Evolutionary conservation across 1,284 basidiomycete species (phyloP), one percentile per base, ranked within the genome.

Genomic region (Cryptococcus maquisensis): DNA sequence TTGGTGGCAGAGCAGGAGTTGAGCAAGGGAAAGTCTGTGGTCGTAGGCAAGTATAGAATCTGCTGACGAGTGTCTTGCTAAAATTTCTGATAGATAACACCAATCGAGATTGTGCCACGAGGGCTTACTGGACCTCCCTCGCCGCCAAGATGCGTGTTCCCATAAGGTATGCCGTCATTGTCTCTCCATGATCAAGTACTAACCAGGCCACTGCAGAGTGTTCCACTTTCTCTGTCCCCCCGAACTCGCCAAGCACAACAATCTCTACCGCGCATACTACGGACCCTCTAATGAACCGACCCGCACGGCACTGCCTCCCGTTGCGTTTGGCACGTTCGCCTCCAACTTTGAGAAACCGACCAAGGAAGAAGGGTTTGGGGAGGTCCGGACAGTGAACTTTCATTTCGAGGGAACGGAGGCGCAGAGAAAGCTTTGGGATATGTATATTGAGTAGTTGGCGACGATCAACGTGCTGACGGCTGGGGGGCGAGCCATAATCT

Each of bases 241-340:
- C 23, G 86, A 90, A 48, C 79, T 95, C 3, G 88, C 89, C 3
- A 88, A 85, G 83, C 92, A 95, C 71, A 94, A 94, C 68, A 93
- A 93, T 65, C 72, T 90, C 3, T 94, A 93, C 69, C 83, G 91
- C 28, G 84, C 88, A 35, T 85, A 80, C 64, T 72, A 72, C 50
- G 64, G 59, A 5, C 69, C 72, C 0, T 38, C 52, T 3, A 52
- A 59, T 36, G 68, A 69, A 42, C 62, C 69, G 4, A 26, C 51
- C 16, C 81, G 88, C 36, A 78, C 82, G 16, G 55, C 86, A 9
- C 65, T 92, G 3, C 88, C 89, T 0, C 83, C 81, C 60, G 54
- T 78, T 0, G 88, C 86, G 2, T 86, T 88, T 61, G 75, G 72
- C 10, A 73, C 80, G 6, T 93, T 86, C 68, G 77, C 78, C 12